Percentiles rank a stretch among this genome's conserved stretches.
phyloP scores from a whole-genome alignment of 2,329 filamentous ascomycete genomes.

The Zymoseptoria passerinii region DNA sequence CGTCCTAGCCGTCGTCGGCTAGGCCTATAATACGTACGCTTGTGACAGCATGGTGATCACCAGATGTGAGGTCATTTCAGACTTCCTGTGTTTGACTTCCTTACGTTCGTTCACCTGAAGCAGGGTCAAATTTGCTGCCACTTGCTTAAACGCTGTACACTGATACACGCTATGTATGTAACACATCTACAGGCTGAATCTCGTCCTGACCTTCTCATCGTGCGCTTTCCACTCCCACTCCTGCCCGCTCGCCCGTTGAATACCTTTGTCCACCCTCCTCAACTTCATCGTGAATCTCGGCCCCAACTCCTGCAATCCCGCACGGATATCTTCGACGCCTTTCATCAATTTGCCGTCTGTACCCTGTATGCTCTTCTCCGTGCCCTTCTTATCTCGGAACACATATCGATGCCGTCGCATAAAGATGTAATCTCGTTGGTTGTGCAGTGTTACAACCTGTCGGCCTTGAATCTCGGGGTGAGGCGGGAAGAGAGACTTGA shows the following conservation, averaged over 20 bases:
- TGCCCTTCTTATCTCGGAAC: constrained; percentile 78
- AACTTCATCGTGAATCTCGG: constrained; percentile 80
- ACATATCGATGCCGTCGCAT: constrained; percentile 83
- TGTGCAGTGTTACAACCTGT: constrained; percentile 87
- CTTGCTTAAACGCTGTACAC: background rate
- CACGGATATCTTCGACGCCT: constrained; percentile 76
- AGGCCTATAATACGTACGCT: background rate
- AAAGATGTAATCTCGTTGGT: constrained; percentile 95
- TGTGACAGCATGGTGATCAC: background rate
- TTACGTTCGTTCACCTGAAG: background rate
- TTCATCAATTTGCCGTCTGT: constrained; percentile 75
- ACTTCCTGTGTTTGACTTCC: too few relatives aligned
- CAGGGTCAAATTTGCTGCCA: background rate
- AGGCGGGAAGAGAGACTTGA: constrained; percentile 70
- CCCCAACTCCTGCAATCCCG: constrained; percentile 84
- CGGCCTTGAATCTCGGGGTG: constrained; percentile 76
- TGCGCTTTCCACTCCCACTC: constrained; percentile 96
- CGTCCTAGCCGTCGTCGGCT: background rate
- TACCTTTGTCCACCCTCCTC: constrained; percentile 81
- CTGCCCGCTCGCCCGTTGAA: constrained; percentile 65
- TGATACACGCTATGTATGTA: background rate
- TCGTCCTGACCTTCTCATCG: constrained; percentile 89
- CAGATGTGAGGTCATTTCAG: too few relatives aligned
- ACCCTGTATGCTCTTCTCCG: constrained; percentile 77
- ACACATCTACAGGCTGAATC: constrained; percentile 68